Base-by-base conservation (phyloP, 495 filamentous ascomycete genomes). In the Penicillium lagena region DNA sequence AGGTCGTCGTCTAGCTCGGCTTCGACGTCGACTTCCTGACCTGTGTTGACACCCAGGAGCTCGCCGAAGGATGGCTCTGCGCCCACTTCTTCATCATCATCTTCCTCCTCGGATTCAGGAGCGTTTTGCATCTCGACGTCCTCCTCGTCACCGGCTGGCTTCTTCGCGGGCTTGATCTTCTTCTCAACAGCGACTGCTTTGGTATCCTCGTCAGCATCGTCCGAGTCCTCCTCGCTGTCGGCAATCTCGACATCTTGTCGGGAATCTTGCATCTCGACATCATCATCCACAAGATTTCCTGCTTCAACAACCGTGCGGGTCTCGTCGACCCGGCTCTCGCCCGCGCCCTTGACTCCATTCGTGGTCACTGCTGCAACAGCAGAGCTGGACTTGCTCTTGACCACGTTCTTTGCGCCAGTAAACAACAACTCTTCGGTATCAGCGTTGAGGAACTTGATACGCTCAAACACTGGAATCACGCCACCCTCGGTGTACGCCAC, bases 1-100 rank as follows among this genome's bases (percentile, higher is more conserved):
- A 71, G 53, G 35, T 74, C 60, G 44, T 69, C 62, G 51, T 74
- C 55, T 31, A 67, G 55, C 46, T 73, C 67, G 33, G 76, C 78
- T 45, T 84, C 73, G 1, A 95, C 89, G 45, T 95, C 89, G 56
- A 95, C 80, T 40, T 82, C 76, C 38, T 86, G 81, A 31, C 76
- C 66, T 13, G 74, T 70, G 42, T 83, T 82, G 32, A 82, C 82
- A 50, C 82, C 81, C 37, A 95, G 73, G 36, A 94, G 76, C 51
- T 98, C 93, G 42, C 87, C 90, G 59, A 98, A 95, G 1, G 90
- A 86, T 7, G 87, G 89, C 56, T 86, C 84, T 7, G 70, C 60
- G 17, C 77, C 63, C 43, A 69, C 70, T 14, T 73, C 71, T 11
- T 73, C 73, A 40, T 70, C 68, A 13, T 67, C 65, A 30, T 70